Base-by-base conservation (phyloP, 2,329 filamentous ascomycete genomes). In the Neospermospora avenae region DNA sequence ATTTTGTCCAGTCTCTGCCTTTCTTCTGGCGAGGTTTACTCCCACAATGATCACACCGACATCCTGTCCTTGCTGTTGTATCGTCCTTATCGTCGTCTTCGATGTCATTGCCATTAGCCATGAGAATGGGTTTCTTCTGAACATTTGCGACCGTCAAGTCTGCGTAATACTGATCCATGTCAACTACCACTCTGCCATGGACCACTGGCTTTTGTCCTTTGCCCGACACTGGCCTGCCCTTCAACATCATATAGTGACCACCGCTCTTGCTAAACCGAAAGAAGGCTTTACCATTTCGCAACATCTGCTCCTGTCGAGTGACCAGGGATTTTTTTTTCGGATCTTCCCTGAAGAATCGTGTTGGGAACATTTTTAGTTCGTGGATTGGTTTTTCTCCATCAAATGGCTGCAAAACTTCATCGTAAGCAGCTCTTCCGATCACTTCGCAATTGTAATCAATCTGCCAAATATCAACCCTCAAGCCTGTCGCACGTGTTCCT, bases 371-470 rank as follows among this genome's bases (percentile, higher is more conserved):
- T 14, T 63, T 58, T 13, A 69, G 58, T 11, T 63, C 64, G 6
- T 58, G 62, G 3, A 69, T 69, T 2, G 68, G 62, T 18, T 57
- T 63, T 37, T 69, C 60, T 1, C 68, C 67, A 20, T 67, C 61
- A 45, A 63, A 69, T 11, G 63, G 44, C 24, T 46, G 58, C 5
- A 63, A 34, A 28, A 69, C 65, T 6, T 54, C 49, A 20, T 67
- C 62, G 20, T 45, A 55, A n/a, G 58, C 55, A 13, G 53, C 57
- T 28, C 44, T 46, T 22, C 44, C 24, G 18, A 46, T 20, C 3
- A 46, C 44, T 46, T 24, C 24, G 44, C 44, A 22, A 16, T 46
- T 28, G 44, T 22, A 24, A 46, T 46, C 44, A 6, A 46, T 10
- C 3, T 20, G 7, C 59, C 45, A 18, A 64, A 59, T 31, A 6